These are phyloP conservation scores for Nannochloropsis salina DNA, from an alignment of 108 stramenopile genomes.

Conservation along the genomic window DNA sequence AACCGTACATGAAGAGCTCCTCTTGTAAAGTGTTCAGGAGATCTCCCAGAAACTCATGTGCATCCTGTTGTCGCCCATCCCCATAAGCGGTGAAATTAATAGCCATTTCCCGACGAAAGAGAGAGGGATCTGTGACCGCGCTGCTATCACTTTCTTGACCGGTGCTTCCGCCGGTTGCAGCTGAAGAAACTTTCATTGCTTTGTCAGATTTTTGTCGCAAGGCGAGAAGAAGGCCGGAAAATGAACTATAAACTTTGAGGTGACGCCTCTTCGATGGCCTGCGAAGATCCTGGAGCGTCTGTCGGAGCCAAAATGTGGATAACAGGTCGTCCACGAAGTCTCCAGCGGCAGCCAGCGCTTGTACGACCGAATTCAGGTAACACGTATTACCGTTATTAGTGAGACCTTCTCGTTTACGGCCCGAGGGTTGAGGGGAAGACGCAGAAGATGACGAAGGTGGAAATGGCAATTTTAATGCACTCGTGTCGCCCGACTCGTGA, in stretches of 20 bases:
- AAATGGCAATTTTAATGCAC: no score
- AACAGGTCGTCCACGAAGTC: background rate
- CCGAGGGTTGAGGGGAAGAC: background rate
- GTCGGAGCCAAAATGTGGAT: background rate
- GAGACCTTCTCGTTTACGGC: background rate
- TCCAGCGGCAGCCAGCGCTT: constrained; percentile 7
- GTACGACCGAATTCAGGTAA: background rate
- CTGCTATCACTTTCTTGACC: background rate
- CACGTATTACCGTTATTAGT: background rate
- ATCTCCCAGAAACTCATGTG: constrained; percentile 38
- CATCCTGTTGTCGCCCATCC: constrained; percentile 30
- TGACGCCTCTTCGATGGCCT: background rate
- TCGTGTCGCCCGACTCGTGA: no score
- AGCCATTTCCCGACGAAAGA: background rate
- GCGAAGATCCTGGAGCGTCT: background rate
- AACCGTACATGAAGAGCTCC: background rate
- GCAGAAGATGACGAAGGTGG: background rate
- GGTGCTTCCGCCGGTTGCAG: background rate
- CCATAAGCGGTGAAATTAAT: background rate
- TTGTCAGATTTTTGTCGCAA: background rate
- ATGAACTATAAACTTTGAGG: background rate
- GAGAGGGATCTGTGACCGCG: background rate
- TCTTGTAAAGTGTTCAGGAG: constrained; percentile 38
- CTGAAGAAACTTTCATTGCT: no score
- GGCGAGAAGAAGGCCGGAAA: background rate